Conservation (phyloP, 495 filamentous ascomycete species). For the Podospora appendiculata region DNA sequence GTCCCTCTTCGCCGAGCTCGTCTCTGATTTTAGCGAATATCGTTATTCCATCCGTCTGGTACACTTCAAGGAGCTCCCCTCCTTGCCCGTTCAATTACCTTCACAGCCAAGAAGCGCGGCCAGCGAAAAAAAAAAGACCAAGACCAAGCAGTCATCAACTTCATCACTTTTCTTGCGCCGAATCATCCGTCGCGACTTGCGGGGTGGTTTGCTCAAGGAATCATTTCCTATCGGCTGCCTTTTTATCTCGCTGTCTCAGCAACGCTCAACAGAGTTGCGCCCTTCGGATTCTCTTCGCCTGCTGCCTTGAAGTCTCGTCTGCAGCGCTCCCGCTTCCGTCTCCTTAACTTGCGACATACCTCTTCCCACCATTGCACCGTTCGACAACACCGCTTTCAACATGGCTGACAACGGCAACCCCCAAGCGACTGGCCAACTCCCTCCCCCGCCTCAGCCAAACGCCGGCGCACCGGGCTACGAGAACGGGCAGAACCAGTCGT, state of each 20-base stretch:
- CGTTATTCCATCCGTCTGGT: background rate
- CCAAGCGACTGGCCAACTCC: slow-evolving; percentile 49
- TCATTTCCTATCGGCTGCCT: background rate
- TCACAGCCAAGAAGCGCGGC: too few relatives aligned
- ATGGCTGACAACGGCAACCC: slow-evolving; percentile 61
- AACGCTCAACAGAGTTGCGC: slow-evolving; percentile 2
- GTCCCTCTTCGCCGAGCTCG: slow-evolving; percentile 4
- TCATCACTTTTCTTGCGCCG: background rate
- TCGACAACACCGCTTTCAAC: slow-evolving; percentile 15
- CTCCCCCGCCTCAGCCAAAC: slow-evolving; percentile 57
- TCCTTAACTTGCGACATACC: background rate
- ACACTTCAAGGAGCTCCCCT: slow-evolving; percentile 4
- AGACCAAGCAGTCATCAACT: slow-evolving; percentile 7
- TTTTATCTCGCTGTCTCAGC: slow-evolving; percentile 1
- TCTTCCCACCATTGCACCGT: background rate
- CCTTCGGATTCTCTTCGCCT: slow-evolving; percentile 1
- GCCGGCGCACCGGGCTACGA: slow-evolving; percentile 64
- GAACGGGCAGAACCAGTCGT: slow-evolving; percentile 58
- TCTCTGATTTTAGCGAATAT: background rate
- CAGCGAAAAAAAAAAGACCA: too few relatives aligned
- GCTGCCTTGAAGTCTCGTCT: background rate
- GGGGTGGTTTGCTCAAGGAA: background rate
- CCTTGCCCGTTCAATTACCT: background rate
- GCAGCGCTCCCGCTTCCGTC: background rate
- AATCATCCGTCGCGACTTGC: background rate